Base-by-base conservation (phyloP, 2,329 filamentous ascomycete species). In the Lachnellula hyalina region DNA sequence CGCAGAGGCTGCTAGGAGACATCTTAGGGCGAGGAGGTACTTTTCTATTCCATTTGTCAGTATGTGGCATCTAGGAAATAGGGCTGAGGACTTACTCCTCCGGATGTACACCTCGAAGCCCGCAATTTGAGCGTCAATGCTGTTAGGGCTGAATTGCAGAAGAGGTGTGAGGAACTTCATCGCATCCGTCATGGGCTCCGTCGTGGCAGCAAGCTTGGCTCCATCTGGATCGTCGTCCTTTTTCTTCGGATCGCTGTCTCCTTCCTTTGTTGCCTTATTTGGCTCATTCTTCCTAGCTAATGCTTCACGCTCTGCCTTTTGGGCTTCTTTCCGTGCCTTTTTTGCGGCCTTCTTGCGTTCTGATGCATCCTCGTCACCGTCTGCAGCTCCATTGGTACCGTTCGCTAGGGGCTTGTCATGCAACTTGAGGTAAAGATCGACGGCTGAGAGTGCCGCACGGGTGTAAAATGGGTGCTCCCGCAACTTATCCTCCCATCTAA, bases 391-490 rank as follows among this genome's bases (percentile, higher is more conserved):
- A 60, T 84, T 85, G 32, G 83, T 74, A 2, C 82, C 84, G 58
- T 89, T 86, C 0, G 77, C 75, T 53, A 85, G 75, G 0, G 87
- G 88, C 59, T 87, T 83, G 65, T 96, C 93, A 59, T 87, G 78
- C 61, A 99, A 79, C 60, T 84, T 77, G 28, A 96, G 69, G 70
- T 96, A 97, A 34, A 95, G 78, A 58, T 86, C 82, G 57, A 96
- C 81, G 5, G 93, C 92, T 51, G 85, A 84, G 23, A 96, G 76
- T 0, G 94, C 93, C 48, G 90, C 89, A 45, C 90, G 81, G 4
- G 87, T 86, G 74, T 89, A 99, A 75, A 96, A 96, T 1, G 94
- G 94, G 70, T 99, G 94, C 65, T 96, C 89, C 52, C 91, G 86
- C 45, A 97, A 74, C 58, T 85, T 84, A 68, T 99, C 92, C 70